Base-by-base conservation (phyloP, 306 rosid species). In the Vachellia collinsii region DNA sequence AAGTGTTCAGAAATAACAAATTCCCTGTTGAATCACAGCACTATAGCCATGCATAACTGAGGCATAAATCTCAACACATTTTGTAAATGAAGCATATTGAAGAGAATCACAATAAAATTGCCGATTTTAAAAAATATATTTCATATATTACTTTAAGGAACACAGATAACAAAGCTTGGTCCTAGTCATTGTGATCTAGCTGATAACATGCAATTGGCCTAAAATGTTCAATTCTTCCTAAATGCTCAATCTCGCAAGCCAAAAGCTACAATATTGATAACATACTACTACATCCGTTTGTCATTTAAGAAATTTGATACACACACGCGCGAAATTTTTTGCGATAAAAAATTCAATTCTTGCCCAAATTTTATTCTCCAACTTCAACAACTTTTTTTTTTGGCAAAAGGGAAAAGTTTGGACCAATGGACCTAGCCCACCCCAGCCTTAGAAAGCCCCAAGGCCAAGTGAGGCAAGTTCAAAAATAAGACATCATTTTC, bases 1-100 rank as follows among this genome's bases (percentile, higher is more conserved):
- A 75, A 84, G 8, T 53, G 72, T 22, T 41, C 61, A 78, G 73
- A 41, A 80, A 25, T 13, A 80, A 70, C 46, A 75, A 43, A 53
- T 29, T 74, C n/a, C 53, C 12, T 9, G 56, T 67, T 59, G 13
- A 38, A 48, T 62, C 79, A 79, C 38, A 51, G 50, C 61, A 22
- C 19, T 51, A 66, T n/a, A 72, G 20, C 69, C 23, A 54, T 54
- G 74, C 61, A 34, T 20, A 65, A 73, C 58, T 54, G 38, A 76
- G 43, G 36, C 37, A 47, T 58, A 34, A n/a, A 6, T 74, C 65
- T 12, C 20, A 58, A 41, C 17, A 56, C 64, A 74, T 41, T 51
- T 77, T 69, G 77, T 34, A 58, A 67, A 58, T 17, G 56, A 47
- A 84, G 29, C 61, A 77, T 51, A 59, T 46, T 63, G 47, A 76